Conservation (phyloP, 495 filamentous ascomycete genomes). For the Wilcoxina mikolae region DNA sequence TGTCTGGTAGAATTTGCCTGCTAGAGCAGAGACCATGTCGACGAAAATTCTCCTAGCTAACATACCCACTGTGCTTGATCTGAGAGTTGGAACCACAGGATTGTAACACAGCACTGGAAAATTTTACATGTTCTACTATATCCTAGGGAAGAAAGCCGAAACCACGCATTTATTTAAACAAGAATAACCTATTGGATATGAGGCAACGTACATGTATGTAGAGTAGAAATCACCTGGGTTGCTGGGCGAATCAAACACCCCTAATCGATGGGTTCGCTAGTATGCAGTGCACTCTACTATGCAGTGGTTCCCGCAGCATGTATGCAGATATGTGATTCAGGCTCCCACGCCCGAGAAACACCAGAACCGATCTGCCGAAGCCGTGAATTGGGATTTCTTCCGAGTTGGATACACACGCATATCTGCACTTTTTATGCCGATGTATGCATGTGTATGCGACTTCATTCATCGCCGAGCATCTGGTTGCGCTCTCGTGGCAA, state of each 20-base stretch:
- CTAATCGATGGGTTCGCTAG: not conserved
- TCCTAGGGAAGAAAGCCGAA: not conserved
- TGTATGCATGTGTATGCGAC: not conserved
- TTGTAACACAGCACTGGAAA: no score
- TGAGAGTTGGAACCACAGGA: no score
- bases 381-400: not conserved
- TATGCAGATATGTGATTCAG: not conserved
- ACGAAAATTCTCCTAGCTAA: no score
- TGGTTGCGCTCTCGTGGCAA: not conserved
- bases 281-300: not conserved
- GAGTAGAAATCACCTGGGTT: not conserved
- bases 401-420: not conserved
- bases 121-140: no score
- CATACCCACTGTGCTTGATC: no score
- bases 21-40: no score
- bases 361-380: not conserved
- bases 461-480: not conserved
- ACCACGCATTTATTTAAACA: not conserved
- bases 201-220: not conserved
- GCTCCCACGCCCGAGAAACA: not conserved
- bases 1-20: no score
- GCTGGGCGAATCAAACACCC: not conserved
- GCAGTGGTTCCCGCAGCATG: slow-evolving; percentile 1
- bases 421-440: not conserved
- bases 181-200: not conserved